Conservation (phyloP, 106 monocot species). For the Dioscorea alata region DNA sequence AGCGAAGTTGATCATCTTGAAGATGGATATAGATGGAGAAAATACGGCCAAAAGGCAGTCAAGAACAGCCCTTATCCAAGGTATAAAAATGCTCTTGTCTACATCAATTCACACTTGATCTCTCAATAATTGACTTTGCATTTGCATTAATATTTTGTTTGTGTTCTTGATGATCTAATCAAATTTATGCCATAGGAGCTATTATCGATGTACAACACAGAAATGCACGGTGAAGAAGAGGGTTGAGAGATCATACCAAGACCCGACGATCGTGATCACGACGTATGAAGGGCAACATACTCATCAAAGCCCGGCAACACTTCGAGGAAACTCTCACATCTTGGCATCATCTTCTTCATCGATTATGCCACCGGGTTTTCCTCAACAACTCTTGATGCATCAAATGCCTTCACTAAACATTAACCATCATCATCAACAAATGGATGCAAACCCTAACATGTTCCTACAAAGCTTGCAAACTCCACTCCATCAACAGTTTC, state of each 20-base stretch:
- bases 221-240: conserved; percentile 89
- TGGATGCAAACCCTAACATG: conserved; percentile 21
- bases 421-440: background rate
- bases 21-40: conserved; percentile 92
- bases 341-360: conserved; percentile 7
- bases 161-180: too few relatives aligned
- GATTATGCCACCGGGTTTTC: conserved; percentile 13
- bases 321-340: conserved; percentile 48
- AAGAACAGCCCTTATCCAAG: conserved; percentile 95
- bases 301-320: conserved; percentile 61
- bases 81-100: conserved; percentile 26
- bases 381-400: conserved; percentile 19
- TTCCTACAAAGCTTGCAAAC: conserved; percentile 16
- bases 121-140: too few relatives aligned
- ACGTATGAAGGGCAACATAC: conserved; percentile 93
- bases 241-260: conserved; percentile 81
- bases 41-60: conserved; percentile 93
- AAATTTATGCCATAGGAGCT: conserved; percentile 41
- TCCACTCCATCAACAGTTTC: conserved; percentile 27
- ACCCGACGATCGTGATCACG: conserved; percentile 73
- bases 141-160: too few relatives aligned
- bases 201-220: conserved; percentile 88
- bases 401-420: conserved; percentile 1
- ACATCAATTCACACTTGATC: background rate
- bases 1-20: conserved; percentile 91